Percentiles rank a stretch among this genome's conserved stretches.
These are phyloP conservation scores for Pueraria montana DNA, from an alignment of 306 rosid genomes.

Conservation along the genomic window DNA sequence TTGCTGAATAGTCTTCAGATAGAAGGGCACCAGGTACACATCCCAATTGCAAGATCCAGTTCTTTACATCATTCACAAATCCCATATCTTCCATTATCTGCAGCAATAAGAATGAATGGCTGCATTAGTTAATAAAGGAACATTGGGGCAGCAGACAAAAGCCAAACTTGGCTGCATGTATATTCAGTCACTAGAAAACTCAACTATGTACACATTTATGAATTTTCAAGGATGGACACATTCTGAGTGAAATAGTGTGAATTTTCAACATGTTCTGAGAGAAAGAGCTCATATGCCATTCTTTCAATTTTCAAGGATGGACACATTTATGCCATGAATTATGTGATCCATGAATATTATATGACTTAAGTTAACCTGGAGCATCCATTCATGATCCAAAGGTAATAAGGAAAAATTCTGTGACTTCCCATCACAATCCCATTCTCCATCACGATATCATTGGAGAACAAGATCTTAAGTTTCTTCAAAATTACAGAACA, in stretches of 20 bases:
- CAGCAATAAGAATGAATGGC: slow-evolving; percentile 46
- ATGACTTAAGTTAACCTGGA: background rate
- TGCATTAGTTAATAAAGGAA: slow-evolving; percentile 38
- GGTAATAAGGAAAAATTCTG: background rate
- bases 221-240: too few relatives aligned
- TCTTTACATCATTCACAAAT: slow-evolving; percentile 80
- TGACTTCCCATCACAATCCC: background rate
- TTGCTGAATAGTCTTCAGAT: slow-evolving; percentile 68
- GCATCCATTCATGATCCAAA: slow-evolving; percentile 22
- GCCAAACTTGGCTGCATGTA: slow-evolving; percentile 16
- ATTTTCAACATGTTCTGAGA: background rate
- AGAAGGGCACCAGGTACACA: slow-evolving; percentile 79
- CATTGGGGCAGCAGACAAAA: slow-evolving; percentile 7
- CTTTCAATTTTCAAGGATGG: slow-evolving; percentile 16
- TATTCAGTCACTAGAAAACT: background rate
- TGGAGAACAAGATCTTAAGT: background rate
- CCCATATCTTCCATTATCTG: slow-evolving; percentile 87
- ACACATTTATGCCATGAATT: slow-evolving; percentile 16
- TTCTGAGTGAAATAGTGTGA: too few relatives aligned
- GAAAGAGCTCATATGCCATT: background rate
- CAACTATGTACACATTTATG: background rate
- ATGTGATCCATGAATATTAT: background rate
- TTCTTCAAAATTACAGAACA: slow-evolving; percentile 36
- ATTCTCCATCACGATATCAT: slow-evolving; percentile 5
- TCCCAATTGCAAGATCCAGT: slow-evolving; percentile 79